A percentile compares a stretch with the other conserved stretches of the same genome.
phyloP scores from a whole-genome alignment of 1,139 yeast species.

The Tardiomyces depauwii region DNA sequence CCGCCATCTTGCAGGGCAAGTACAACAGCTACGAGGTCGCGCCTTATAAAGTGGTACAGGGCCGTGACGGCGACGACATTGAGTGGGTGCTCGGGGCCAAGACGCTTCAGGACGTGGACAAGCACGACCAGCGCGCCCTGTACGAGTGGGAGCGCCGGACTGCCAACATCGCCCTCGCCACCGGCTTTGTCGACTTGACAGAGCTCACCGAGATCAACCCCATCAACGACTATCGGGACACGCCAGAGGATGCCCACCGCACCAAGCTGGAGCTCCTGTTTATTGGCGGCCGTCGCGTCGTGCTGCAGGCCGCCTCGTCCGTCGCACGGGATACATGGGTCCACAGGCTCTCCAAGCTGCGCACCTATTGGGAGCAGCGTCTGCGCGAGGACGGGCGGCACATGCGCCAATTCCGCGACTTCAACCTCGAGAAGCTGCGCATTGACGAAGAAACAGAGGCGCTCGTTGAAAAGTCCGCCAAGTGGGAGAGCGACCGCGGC shows the following conservation, averaged over 20 bases:
- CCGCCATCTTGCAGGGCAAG: conserved; percentile 7
- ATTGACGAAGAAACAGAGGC: conserved; percentile 52
- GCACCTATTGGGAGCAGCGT: conserved; percentile 49
- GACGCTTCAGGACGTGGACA: conserved; percentile 31
- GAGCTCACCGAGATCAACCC: conserved; percentile 33
- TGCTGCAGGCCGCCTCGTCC: conserved; percentile 46
- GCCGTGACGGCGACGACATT: background rate
- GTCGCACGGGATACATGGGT: conserved; percentile 58
- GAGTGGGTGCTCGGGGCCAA: conserved; percentile 26
- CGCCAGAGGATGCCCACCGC: background rate
- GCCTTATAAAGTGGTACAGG: conserved; percentile 36
- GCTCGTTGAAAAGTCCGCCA: conserved; percentile 37
- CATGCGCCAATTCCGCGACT: conserved; percentile 30
- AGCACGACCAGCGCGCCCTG: conserved; percentile 45
- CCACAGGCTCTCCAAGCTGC: conserved; percentile 32
- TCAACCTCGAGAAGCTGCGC: conserved; percentile 37
- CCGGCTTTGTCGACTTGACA: conserved; percentile 50
- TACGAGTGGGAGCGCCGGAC: conserved; percentile 55
- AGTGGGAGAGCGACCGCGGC: conserved; percentile 47
- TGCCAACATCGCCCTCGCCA: conserved; percentile 44
- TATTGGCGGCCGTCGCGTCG: conserved; percentile 36
- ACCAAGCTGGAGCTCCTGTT: conserved; percentile 42
- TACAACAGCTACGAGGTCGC: conserved; percentile 30
- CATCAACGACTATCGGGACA: conserved; percentile 3
- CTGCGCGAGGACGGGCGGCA: conserved; percentile 30